Evolutionary conservation across 2,329 filamentous ascomycete genomes (phyloP).

Genomic region (Botrytis byssoidea): DNA sequence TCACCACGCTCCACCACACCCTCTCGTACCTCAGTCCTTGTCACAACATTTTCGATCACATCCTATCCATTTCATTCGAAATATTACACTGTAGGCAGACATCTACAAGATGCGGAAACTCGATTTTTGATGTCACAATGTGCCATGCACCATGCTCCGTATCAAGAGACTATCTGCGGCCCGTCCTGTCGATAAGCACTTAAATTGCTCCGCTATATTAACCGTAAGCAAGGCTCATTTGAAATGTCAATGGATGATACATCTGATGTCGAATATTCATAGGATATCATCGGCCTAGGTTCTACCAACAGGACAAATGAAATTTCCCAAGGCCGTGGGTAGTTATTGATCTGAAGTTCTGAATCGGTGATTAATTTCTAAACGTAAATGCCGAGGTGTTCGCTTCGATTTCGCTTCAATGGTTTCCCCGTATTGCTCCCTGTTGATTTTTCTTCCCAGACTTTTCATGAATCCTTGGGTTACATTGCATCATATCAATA

Average conservation of each 20-base stretch:
- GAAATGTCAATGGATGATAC: neutral
- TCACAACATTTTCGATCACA: neutral
- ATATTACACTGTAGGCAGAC: neutral
- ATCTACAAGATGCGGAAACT: neutral
- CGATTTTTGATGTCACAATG: neutral
- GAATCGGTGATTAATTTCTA: neutral
- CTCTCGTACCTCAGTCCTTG: neutral
- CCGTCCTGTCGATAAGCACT: constrained; percentile 3
- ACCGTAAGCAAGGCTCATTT: neutral
- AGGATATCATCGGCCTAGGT: neutral
- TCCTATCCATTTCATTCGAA: neutral
- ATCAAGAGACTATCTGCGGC: no score
- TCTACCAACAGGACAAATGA: no score
- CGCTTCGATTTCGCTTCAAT: neutral
- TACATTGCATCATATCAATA: neutral
- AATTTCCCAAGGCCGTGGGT: neutral
- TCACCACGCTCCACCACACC: neutral
- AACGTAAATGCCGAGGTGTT: no score
- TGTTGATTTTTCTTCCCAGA: neutral
- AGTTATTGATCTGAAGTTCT: neutral
- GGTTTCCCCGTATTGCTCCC: neutral
- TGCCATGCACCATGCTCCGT: neutral
- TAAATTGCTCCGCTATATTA: neutral
- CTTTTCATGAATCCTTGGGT: neutral
- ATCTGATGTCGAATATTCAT: neutral